Evolutionary conservation across 345 rosid species (phyloP).

Genomic region (Conringia planisiliqua): DNA sequence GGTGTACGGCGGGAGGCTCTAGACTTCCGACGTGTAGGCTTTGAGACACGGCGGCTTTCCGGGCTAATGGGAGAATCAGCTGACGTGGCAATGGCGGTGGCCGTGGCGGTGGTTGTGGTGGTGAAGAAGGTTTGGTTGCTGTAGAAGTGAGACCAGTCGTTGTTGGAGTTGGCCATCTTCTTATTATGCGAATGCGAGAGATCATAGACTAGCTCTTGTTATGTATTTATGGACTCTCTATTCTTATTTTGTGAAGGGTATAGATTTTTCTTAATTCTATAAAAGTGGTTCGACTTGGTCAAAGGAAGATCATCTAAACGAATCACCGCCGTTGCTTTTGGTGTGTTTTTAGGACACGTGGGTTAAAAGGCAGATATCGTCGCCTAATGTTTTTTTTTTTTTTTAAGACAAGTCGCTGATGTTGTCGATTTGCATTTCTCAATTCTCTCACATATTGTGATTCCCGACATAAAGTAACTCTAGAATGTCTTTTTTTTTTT

Average conservation of each 20-base stretch:
- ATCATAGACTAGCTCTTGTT: constrained; percentile 6
- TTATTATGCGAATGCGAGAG: neutral
- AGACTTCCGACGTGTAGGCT: constrained; percentile 76
- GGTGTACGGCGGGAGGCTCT: constrained; percentile 91
- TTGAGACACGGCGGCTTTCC: constrained; percentile 22
- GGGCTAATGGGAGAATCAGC: constrained; percentile 17
- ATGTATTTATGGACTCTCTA: constrained; percentile 27
- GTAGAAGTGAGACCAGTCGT: constrained; percentile 34
- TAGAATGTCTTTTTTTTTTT: no score
- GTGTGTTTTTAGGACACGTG: constrained; percentile 16
- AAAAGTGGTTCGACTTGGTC: constrained; percentile 14
- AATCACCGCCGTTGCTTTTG: constrained; percentile 26
- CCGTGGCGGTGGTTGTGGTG: constrained; percentile 35
- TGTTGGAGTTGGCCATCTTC: constrained; percentile 35
- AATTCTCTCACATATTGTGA: neutral
- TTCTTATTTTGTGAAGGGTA: neutral
- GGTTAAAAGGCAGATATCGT: neutral
- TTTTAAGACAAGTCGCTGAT: neutral
- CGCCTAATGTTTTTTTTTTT: constrained; percentile 7
- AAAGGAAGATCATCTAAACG: constrained; percentile 26
- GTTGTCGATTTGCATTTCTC: constrained; percentile 14
- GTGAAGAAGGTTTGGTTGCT: constrained; percentile 33
- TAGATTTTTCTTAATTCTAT: neutral
- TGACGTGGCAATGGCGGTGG: constrained; percentile 30
- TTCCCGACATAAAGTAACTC: neutral